Evolutionary conservation across 73 alveolate species (phyloP).

Genomic region (Uronychia setigera): DNA sequence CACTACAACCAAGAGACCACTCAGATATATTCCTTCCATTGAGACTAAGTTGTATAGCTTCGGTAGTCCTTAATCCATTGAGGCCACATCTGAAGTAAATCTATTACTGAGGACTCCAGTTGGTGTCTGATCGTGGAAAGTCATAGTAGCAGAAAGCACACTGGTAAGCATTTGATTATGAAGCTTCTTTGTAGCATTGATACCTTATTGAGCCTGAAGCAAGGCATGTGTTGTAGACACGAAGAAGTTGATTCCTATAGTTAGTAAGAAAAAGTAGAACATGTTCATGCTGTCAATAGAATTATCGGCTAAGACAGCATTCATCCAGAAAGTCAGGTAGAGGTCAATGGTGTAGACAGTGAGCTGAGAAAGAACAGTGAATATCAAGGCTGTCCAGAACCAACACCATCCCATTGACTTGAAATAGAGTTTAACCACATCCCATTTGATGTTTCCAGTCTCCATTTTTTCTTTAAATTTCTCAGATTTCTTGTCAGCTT

Average conservation of each 20-base stretch:
- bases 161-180: slow-evolving; percentile 1
- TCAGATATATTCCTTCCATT: too few relatives aligned
- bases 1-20: neutral
- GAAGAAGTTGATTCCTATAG: neutral
- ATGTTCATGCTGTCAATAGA: neutral
- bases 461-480: slow-evolving; percentile 13
- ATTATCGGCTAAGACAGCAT: neutral
- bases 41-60: neutral
- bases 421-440: neutral
- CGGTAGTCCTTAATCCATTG: slow-evolving; percentile 47
- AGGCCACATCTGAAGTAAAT: slow-evolving; percentile 80
- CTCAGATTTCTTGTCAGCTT: neutral
- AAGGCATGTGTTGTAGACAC: neutral
- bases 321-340: slow-evolving; percentile 2
- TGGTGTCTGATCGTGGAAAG: slow-evolving; percentile 69
- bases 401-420: neutral
- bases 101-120: slow-evolving; percentile 91
- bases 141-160: neutral
- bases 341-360: neutral
- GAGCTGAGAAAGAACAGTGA: neutral
- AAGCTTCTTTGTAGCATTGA: neutral
- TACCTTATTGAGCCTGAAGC: neutral
- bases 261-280: neutral
- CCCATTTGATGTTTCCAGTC: neutral
- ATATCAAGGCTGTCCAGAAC: neutral